These are phyloP conservation scores for Closterium sp. DNA, from an alignment of 139 green algal genomes.

Conservation along the genomic window DNA sequence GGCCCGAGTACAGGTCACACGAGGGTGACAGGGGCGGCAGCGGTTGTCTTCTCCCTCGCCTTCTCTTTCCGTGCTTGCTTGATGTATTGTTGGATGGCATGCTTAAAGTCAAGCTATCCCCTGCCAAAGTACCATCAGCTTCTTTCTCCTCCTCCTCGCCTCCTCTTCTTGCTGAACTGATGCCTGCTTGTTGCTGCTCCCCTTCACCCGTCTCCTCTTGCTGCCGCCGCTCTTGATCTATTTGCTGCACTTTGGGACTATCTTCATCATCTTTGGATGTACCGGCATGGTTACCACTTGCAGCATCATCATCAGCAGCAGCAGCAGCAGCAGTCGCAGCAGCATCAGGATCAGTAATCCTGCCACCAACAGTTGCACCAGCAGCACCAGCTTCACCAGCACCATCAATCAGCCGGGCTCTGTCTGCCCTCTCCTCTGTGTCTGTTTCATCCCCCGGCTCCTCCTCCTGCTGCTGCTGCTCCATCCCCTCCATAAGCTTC, in stretches of 20 bases:
- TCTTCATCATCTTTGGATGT: too few relatives aligned
- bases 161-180: not conserved
- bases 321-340: not conserved
- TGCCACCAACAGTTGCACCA: not conserved
- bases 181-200: not conserved
- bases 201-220: not conserved
- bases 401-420: not conserved
- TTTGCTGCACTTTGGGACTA: not conserved
- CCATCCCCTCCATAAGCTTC: not conserved
- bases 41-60: not conserved
- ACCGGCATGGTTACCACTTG: not conserved
- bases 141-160: not conserved
- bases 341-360: not conserved
- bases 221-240: not conserved
- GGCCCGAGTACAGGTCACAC: constrained; percentile 11
- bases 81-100: not conserved
- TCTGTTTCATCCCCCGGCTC: not conserved
- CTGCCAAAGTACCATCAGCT: too few relatives aligned
- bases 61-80: not conserved
- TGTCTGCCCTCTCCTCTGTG: not conserved
- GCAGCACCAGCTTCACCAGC: not conserved
- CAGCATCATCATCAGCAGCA: not conserved
- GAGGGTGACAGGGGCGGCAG: not conserved
- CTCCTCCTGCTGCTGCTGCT: not conserved
- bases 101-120: too few relatives aligned